Conservation (phyloP, 306 rosid species). For the Dryas drummondii region DNA sequence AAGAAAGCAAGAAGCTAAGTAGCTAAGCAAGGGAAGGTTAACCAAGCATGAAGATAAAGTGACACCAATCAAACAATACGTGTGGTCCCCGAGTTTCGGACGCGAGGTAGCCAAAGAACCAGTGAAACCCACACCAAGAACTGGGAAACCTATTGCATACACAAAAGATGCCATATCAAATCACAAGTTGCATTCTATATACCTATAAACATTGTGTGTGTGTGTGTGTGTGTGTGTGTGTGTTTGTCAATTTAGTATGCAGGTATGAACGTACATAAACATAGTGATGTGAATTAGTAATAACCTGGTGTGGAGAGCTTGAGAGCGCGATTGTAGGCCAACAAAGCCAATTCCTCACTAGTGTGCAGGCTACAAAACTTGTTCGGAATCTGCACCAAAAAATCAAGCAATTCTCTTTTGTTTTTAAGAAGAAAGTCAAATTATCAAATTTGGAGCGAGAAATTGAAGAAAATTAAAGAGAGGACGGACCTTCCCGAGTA, state of each 20-base stretch:
- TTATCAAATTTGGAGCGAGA: background rate
- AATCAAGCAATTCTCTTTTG: background rate
- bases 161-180: conserved; percentile 20
- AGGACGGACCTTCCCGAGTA: conserved; percentile 64
- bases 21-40: conserved; percentile 6
- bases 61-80: conserved; percentile 35
- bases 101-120: conserved; percentile 63
- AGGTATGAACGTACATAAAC: background rate
- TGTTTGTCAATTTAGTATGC: no score
- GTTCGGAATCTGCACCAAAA: conserved; percentile 57
- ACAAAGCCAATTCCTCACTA: conserved; percentile 79
- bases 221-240: background rate
- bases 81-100: conserved; percentile 82
- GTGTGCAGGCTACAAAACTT: conserved; percentile 61
- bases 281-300: background rate
- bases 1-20: conserved; percentile 20
- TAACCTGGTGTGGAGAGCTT: conserved; percentile 82
- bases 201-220: background rate
- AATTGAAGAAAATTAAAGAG: background rate
- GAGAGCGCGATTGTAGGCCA: conserved; percentile 94
- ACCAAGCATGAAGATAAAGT: background rate
- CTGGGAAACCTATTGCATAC: conserved; percentile 63
- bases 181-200: conserved; percentile 15
- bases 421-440: no score
- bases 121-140: conserved; percentile 88